A percentile compares a stretch with the other conserved stretches of the same genome.
Conservation (phyloP, 2,329 filamentous ascomycete genomes). For the Ophiostoma sp. region DNA sequence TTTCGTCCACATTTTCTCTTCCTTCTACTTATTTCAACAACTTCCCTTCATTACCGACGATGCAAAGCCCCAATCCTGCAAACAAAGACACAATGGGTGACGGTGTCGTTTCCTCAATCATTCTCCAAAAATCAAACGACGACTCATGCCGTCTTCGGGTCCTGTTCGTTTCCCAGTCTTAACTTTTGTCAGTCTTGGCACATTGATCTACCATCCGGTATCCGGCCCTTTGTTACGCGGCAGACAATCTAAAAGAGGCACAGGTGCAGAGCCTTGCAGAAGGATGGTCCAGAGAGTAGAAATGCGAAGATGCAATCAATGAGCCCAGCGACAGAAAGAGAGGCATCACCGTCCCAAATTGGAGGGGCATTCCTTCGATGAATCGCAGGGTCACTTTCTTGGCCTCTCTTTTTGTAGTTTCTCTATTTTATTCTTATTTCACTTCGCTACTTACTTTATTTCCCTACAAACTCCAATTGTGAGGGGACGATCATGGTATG, state of each 20-base stretch:
- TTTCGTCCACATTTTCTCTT: not conserved
- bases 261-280: not conserved
- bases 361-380: not conserved
- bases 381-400: not conserved
- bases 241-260: conserved; percentile 1
- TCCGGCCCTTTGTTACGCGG: conserved; percentile 7
- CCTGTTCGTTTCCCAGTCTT: not conserved
- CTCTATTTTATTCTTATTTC: not conserved
- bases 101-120: not conserved
- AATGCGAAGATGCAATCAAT: no score
- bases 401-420: not conserved
- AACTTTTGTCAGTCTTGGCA: not conserved
- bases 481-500: not conserved
- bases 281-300: not conserved
- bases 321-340: not conserved
- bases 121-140: not conserved
- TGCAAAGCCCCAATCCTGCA: conserved; percentile 8
- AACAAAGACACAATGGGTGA: not conserved
- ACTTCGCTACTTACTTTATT: not conserved
- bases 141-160: not conserved
- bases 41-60: not conserved
- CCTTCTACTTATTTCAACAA: not conserved
- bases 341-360: not conserved
- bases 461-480: not conserved
- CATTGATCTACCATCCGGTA: not conserved